phyloP scores from a whole-genome alignment of 306 rosid species.

The Lathyrus aphaca region DNA sequence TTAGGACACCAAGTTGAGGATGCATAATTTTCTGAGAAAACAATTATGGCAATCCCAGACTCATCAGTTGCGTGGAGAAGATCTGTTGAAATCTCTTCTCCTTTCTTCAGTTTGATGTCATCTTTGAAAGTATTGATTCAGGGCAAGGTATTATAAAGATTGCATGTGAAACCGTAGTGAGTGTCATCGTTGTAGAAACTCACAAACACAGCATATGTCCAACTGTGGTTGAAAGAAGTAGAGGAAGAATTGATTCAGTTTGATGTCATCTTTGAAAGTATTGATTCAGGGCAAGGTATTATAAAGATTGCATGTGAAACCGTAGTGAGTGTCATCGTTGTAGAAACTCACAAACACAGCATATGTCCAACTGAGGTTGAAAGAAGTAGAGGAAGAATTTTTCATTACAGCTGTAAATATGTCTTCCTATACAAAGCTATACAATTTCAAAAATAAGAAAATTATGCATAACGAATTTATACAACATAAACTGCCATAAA shows the following conservation, averaged over 20 bases:
- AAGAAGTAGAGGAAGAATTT: slow-evolving; percentile 8
- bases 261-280: no score
- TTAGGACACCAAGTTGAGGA: slow-evolving; percentile 33
- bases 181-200: slow-evolving; percentile 30
- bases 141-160: slow-evolving; percentile 16
- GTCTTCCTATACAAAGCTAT: no score
- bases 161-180: neutral
- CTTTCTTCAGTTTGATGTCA: slow-evolving; percentile 27
- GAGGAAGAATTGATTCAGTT: slow-evolving; percentile 10
- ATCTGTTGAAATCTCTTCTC: slow-evolving; percentile 1
- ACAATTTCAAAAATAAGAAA: no score
- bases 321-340: neutral
- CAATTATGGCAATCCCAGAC: slow-evolving; percentile 31
- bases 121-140: no score
- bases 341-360: slow-evolving; percentile 39
- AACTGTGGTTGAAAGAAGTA: slow-evolving; percentile 29
- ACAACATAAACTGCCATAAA: no score
- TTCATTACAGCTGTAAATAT: no score
- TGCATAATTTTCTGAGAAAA: slow-evolving; percentile 40
- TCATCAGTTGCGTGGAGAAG: slow-evolving; percentile 31
- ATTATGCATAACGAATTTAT: no score
- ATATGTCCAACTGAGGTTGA: slow-evolving; percentile 33
- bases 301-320: slow-evolving; percentile 7
- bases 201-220: slow-evolving; percentile 37
- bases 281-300: slow-evolving; percentile 12